Conservation (phyloP, 75 land plant genomes). For the Pinus tabuliformis region DNA sequence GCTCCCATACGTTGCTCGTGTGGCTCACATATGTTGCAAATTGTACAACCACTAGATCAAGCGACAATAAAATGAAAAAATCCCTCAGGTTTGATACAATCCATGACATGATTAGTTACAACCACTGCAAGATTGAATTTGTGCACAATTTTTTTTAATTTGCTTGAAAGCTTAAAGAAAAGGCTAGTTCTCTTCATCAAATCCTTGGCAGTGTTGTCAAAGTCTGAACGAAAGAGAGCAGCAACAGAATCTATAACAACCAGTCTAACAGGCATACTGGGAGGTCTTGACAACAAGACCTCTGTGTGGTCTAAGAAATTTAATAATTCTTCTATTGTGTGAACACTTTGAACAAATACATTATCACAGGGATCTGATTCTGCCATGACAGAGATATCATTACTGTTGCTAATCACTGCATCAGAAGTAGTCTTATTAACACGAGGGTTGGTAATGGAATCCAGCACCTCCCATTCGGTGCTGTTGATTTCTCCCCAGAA, state of each 20-base stretch:
- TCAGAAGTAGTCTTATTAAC: neutral
- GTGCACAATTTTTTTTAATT: slow-evolving; percentile 42
- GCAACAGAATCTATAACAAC: slow-evolving; percentile 85
- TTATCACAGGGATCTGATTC: slow-evolving; percentile 33
- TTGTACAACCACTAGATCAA: too few relatives aligned
- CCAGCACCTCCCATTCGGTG: slow-evolving; percentile 1
- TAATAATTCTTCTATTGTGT: slow-evolving; percentile 61
- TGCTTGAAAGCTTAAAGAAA: slow-evolving; percentile 66
- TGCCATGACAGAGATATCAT: neutral
- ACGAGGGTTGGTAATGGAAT: slow-evolving; percentile 2
- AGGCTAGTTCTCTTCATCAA: slow-evolving; percentile 41
- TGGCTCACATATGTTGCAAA: too few relatives aligned
- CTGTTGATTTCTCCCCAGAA: slow-evolving; percentile 13
- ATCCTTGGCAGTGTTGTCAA: slow-evolving; percentile 50
- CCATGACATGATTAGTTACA: slow-evolving; percentile 82
- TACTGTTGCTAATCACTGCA: neutral
- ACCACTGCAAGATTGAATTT: slow-evolving; percentile 62
- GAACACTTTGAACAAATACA: slow-evolving; percentile 44
- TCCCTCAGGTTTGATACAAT: slow-evolving; percentile 27
- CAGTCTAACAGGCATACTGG: slow-evolving; percentile 41
- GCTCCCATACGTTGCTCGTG: too few relatives aligned
- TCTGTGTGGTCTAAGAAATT: slow-evolving; percentile 35
- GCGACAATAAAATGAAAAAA: too few relatives aligned
- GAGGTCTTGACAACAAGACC: slow-evolving; percentile 18
- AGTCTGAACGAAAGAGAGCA: slow-evolving; percentile 76